Percentiles rank a stretch among this genome's conserved stretches.
Evolutionary conservation across 1,284 basidiomycete species (phyloP).

Genomic region (Ceratorhiza oryzae-sativae): DNA sequence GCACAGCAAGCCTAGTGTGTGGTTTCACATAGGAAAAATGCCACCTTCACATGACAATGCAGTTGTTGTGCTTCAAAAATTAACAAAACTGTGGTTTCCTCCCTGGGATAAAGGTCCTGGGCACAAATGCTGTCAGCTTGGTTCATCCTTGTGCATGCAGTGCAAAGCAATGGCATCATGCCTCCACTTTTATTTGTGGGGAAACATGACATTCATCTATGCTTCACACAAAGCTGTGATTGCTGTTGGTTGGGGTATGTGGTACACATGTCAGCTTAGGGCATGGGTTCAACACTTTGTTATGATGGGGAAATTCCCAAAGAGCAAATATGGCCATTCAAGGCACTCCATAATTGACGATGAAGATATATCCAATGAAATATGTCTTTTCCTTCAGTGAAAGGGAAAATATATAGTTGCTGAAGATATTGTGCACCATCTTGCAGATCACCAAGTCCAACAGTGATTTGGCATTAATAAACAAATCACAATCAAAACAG

Average conservation of each 20-base stretch:
- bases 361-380: neutral
- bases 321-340: neutral
- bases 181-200: neutral
- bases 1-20: no score
- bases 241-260: neutral
- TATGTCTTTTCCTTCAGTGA: neutral
- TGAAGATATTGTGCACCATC: neutral
- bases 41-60: neutral
- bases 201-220: neutral
- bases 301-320: neutral
- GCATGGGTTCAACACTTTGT: neutral
- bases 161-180: neutral
- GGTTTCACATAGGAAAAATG: no score
- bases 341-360: conserved; percentile 1
- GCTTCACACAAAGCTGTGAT: neutral
- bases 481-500: neutral
- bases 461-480: neutral
- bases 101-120: neutral
- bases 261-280: neutral
- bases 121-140: neutral
- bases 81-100: neutral
- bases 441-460: neutral
- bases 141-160: neutral
- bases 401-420: neutral
- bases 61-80: neutral